Evolutionary conservation across 2,329 filamentous ascomycete genomes (phyloP).

Genomic region (Akanthomyces muscarius): DNA sequence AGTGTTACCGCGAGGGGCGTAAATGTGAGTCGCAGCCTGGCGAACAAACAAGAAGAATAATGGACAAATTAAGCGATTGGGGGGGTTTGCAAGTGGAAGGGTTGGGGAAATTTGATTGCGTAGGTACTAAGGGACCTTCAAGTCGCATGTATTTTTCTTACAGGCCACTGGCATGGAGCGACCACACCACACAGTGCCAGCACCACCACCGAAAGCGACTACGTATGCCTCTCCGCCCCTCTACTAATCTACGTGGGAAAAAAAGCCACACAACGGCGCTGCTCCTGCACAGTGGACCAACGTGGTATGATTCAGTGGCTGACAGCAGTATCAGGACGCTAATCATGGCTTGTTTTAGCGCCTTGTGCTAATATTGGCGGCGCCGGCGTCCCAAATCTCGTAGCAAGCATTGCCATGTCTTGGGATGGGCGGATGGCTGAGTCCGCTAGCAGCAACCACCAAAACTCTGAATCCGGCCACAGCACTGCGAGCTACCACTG

Average conservation of each 20-base stretch:
- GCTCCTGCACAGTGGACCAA: not conserved
- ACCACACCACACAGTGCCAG: not conserved
- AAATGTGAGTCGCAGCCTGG: conserved; percentile 14
- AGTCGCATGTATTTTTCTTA: not conserved
- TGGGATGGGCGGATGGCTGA: not conserved
- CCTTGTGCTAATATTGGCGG: not conserved
- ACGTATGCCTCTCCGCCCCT: not conserved
- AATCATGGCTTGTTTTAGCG: not conserved
- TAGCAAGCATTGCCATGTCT: not conserved
- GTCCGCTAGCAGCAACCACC: not conserved
- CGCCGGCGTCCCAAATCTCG: not conserved
- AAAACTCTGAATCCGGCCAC: not conserved
- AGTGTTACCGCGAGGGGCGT: conserved; percentile 19
- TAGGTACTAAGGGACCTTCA: not conserved
- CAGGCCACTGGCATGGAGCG: not conserved
- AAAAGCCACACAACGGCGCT: not conserved
- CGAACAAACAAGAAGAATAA: conserved; percentile 7
- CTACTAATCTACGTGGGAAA: not conserved
- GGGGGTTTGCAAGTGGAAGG: not conserved
- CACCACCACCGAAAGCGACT: not conserved
- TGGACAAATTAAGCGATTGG: not conserved
- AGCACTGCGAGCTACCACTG: not conserved
- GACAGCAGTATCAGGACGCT: not conserved
- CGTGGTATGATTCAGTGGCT: conserved; percentile 14
- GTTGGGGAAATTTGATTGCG: not conserved